These are phyloP conservation scores for Aspergillus sparsus DNA, from an alignment of 495 filamentous ascomycete genomes.

Conservation along the genomic window DNA sequence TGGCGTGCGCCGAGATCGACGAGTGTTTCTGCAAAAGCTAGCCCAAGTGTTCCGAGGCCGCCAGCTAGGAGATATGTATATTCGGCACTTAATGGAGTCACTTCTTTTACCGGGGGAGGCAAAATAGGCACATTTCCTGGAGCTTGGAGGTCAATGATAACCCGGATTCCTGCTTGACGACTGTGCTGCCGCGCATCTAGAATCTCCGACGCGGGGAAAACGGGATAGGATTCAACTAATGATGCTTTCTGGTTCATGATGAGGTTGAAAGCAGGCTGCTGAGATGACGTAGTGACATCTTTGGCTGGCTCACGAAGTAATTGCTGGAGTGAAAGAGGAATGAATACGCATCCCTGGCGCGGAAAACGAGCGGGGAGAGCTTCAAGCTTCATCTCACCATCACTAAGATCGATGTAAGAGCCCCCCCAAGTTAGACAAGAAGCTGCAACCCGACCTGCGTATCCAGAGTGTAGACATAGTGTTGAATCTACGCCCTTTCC, in stretches of 20 bases:
- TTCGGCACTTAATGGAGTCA: background rate
- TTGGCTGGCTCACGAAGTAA: slow-evolving; percentile 22
- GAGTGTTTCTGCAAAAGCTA: slow-evolving; percentile 36
- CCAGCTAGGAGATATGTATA: slow-evolving; percentile 35
- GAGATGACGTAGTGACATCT: slow-evolving; percentile 19
- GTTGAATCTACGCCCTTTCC: slow-evolving; percentile 25
- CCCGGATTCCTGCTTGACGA: slow-evolving; percentile 13
- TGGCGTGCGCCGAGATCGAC: slow-evolving; percentile 36
- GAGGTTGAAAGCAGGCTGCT: background rate
- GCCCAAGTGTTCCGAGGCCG: slow-evolving; percentile 39
- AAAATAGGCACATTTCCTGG: slow-evolving; percentile 28
- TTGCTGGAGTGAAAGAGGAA: slow-evolving; percentile 15
- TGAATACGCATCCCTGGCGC: slow-evolving; percentile 27
- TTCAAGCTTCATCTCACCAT: slow-evolving; percentile 25
- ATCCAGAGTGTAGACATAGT: slow-evolving; percentile 24
- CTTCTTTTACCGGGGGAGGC: background rate
- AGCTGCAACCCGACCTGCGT: slow-evolving; percentile 24
- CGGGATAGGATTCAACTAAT: slow-evolving; percentile 18
- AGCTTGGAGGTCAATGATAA: slow-evolving; percentile 21
- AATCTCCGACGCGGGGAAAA: slow-evolving; percentile 21
- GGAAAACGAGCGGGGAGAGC: slow-evolving; percentile 27
- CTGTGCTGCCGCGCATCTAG: slow-evolving; percentile 18
- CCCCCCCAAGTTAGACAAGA: slow-evolving; percentile 25
- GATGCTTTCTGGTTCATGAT: background rate
- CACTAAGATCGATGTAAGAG: slow-evolving; percentile 28